Percentiles rank a stretch among this genome's conserved stretches.
phyloP scores from a whole-genome alignment of 2,329 filamentous ascomycete genomes.

The Ilyonectria sp. region DNA sequence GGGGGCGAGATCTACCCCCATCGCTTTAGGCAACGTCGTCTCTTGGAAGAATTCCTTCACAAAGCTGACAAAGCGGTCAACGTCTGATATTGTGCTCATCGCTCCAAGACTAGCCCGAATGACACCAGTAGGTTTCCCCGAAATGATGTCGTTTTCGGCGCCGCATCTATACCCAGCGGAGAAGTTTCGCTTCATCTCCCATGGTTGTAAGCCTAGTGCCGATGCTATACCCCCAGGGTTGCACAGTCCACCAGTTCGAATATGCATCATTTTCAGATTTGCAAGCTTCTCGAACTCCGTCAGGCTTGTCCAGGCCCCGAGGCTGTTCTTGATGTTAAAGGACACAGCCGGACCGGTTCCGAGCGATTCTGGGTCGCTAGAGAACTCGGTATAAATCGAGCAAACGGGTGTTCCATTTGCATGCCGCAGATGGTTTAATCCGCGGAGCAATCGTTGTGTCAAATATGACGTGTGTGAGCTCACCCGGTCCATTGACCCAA shows the following conservation, averaged over 20 bases:
- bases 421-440: slow-evolving; percentile 75
- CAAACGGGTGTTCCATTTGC: slow-evolving; percentile 78
- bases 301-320: slow-evolving; percentile 83
- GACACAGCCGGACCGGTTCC: slow-evolving; percentile 82
- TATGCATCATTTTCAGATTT: slow-evolving; percentile 82
- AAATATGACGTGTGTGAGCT: slow-evolving; percentile 81
- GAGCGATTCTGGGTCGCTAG: slow-evolving; percentile 46
- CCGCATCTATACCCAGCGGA: slow-evolving; percentile 89
- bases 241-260: slow-evolving; percentile 91
- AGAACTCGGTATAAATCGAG: slow-evolving; percentile 70
- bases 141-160: slow-evolving; percentile 83
- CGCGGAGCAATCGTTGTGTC: slow-evolving; percentile 69
- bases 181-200: slow-evolving; percentile 89
- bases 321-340: slow-evolving; percentile 83
- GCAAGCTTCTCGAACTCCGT: slow-evolving; percentile 91
- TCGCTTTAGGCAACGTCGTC: slow-evolving; percentile 7
- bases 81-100: slow-evolving; percentile 86
- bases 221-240: slow-evolving; percentile 90
- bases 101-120: slow-evolving; percentile 90
- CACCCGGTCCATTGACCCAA: slow-evolving; percentile 78
- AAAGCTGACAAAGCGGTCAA: slow-evolving; percentile 80
- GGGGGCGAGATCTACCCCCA: background rate
- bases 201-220: slow-evolving; percentile 79
- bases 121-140: slow-evolving; percentile 89
- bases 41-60: slow-evolving; percentile 72